Evolutionary conservation across 805 yeast species (phyloP).

Genomic region (Hanseniaspora pseudoguilliermondii): DNA sequence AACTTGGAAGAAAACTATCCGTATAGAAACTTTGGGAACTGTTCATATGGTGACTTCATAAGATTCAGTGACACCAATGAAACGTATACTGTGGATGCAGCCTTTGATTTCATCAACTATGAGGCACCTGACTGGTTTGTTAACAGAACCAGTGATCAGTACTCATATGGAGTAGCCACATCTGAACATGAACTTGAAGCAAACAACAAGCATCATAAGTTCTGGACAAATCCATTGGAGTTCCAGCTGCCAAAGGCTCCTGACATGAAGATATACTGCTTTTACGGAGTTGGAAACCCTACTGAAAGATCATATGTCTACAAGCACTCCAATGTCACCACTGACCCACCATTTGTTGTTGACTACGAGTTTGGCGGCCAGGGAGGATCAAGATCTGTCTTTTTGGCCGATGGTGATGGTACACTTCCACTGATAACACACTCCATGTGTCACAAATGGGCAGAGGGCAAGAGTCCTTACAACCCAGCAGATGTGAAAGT

Average conservation of each 20-base stretch:
- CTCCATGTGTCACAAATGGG: constrained; percentile 86
- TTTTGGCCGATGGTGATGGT: constrained; percentile 89
- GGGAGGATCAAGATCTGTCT: constrained; percentile 41
- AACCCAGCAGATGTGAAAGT: constrained; percentile 71
- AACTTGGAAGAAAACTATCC: constrained; percentile 11
- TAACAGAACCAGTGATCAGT: constrained; percentile 51
- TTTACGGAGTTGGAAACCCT: constrained; percentile 94
- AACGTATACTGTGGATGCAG: constrained; percentile 53
- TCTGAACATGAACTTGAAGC: constrained; percentile 43
- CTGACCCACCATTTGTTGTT: constrained; percentile 57
- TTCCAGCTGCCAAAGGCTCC: constrained; percentile 90
- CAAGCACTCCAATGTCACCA: constrained; percentile 49
- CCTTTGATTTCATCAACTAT: constrained; percentile 51
- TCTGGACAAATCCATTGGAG: constrained; percentile 93
- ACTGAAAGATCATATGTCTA: constrained; percentile 90
- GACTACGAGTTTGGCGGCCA: constrained; percentile 42
- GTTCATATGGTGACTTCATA: constrained; percentile 62
- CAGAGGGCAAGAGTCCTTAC: constrained; percentile 44
- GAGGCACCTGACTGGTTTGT: constrained; percentile 68
- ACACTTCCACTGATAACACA: constrained; percentile 83
- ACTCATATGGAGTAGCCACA: constrained; percentile 65
- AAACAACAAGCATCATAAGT: constrained; percentile 60
- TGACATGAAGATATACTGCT: constrained; percentile 72
- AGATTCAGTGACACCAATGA: constrained; percentile 42
- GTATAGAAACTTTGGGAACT: constrained; percentile 22